Percentiles rank a stretch among this genome's conserved stretches.
Evolutionary conservation across 768 basidiomycete genomes (phyloP).

Genomic region (Tulasnella sp.): DNA sequence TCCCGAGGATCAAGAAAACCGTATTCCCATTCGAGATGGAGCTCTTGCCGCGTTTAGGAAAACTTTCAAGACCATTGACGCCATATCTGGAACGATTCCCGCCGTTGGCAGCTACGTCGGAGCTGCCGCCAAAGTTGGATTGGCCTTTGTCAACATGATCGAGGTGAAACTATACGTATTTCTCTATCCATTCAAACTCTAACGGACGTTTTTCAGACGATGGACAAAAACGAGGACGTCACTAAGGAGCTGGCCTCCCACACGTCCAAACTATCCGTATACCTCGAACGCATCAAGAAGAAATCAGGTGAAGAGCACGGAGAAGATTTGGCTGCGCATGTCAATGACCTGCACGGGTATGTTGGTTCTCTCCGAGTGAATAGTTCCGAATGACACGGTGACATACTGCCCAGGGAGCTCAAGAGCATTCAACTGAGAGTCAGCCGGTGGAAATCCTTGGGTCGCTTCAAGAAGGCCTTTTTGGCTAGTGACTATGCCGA

Average conservation of each 20-base stretch:
- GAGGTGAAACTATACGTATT: not conserved
- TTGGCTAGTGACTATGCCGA: not conserved
- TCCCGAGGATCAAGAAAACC: not conserved
- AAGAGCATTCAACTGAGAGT: not conserved
- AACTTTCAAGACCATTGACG: not conserved
- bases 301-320: not conserved
- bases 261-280: not conserved
- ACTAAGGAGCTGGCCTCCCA: not conserved
- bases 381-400: not conserved
- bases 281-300: not conserved
- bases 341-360: not conserved
- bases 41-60: not conserved
- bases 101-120: not conserved
- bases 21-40: not conserved
- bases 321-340: not conserved
- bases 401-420: not conserved
- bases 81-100: not conserved
- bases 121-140: not conserved
- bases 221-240: not conserved
- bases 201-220: not conserved
- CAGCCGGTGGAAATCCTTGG: not conserved
- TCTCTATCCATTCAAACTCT: not conserved
- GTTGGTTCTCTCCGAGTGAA: not conserved
- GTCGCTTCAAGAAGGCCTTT: not conserved
- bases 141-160: not conserved